Conservation (phyloP, 805 yeast genomes). For the Metschnikowia aberdeeniae region DNA sequence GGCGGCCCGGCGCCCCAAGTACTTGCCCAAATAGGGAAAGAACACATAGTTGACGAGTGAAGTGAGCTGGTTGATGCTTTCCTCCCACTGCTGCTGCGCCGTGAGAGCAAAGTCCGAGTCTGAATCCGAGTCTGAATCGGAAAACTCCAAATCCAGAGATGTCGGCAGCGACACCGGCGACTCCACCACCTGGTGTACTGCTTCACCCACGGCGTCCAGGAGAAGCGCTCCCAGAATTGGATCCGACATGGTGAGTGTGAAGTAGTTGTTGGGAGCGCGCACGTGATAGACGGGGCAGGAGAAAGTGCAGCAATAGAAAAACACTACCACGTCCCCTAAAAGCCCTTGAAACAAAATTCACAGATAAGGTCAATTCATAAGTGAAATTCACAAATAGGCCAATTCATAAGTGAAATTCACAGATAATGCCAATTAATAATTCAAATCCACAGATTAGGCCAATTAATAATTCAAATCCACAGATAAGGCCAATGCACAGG, state of each 20-base stretch:
- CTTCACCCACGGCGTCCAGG: conserved; percentile 2
- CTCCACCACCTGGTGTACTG: conserved; percentile 1
- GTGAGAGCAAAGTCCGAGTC: conserved; percentile 27
- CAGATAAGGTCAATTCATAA: too few species aligned
- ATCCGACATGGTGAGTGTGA: conserved; percentile 1
- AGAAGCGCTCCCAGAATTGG: conserved; percentile 2
- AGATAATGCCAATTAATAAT: too few species aligned
- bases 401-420: too few species aligned
- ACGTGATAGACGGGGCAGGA: background rate
- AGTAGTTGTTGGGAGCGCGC: background rate
- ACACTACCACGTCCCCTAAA: too few species aligned
- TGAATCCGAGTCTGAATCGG: conserved; percentile 6
- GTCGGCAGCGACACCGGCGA: background rate
- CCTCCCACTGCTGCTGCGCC: conserved; percentile 74
- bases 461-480: too few species aligned
- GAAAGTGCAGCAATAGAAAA: too few species aligned
- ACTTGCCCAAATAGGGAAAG: conserved; percentile 64
- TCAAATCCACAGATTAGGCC: too few species aligned
- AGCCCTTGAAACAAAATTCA: too few species aligned
- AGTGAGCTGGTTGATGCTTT: conserved; percentile 55
- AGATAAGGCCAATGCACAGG: too few species aligned
- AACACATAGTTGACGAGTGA: conserved; percentile 56
- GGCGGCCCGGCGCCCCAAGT: conserved; percentile 52
- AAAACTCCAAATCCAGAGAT: background rate
- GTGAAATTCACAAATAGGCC: too few species aligned